Evolutionary conservation across 2,329 filamentous ascomycete species (phyloP), one percentile per base, ranked within the genome.

Genomic region (Fusarium anthophilum): DNA sequence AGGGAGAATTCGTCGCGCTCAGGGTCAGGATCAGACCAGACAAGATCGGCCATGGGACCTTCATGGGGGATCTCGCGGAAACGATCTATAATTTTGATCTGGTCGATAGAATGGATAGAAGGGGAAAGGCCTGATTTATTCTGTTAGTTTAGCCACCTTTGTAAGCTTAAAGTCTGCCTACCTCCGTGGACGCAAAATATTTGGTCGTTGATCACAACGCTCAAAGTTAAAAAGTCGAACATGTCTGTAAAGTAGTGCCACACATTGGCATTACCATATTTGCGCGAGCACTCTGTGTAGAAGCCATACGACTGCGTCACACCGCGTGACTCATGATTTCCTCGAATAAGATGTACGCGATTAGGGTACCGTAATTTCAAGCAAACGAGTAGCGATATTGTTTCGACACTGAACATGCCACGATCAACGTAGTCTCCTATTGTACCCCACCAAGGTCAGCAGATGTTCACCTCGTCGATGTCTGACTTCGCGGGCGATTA

Each of bases 171-270:
- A 24, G n/a, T 39, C 39, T 48, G 8, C 53, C 83, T 83, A 86
- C 92, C 95, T 81, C 96, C 96, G 82, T 99, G 96, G 12, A 99
- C 96, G 83, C 96, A 99, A 83, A 99, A 99, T 76, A 99, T 99
- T 83, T 98, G 94, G 83, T 99, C 93, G 82, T 98, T 97, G 81
- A 99, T 99, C 73, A 99, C 96, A 70, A 98, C 97, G 78, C 94
- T 97, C 65, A 99, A 87, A 13, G 96, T 98, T 73, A 99, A 88
- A 83, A 97, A 99, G 85, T 99, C 96, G 84, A 99, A 99, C 95
- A 99, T 98, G 85, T 99, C 96, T 75, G 96, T 99, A 82, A 99
- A 99, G 83, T 98, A 96, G 84, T 99, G 96, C 96, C 96, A 99
- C 28, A 99, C 96, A 79, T 96, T 98, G 73, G 96, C 95, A 81